Base-by-base conservation (phyloP, 352 stramenopile genomes). In the Phytophthora capsici region DNA sequence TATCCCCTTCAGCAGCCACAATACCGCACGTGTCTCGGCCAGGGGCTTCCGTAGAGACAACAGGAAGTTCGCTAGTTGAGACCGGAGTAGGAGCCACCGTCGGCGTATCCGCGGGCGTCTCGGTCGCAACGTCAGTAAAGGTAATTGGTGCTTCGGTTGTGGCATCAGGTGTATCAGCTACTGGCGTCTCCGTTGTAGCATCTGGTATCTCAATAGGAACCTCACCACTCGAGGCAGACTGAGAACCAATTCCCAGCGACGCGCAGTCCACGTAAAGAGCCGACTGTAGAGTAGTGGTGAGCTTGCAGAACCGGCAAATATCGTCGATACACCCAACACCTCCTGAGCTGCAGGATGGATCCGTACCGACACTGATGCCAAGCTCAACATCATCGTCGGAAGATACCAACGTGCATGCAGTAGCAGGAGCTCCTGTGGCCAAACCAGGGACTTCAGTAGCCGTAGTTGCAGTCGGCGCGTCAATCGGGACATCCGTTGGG, bases 251-350 rank as follows among this genome's bases (percentile, higher is more conserved):
- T 48, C 32, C 12, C 12, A 69, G 47, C 30, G 46, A 50, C 7
- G 40, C 55, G 23, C 68, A 76, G 20, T 66, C 53, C 1, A 64
- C 30, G 20, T 77, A 58, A 36, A 41, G 57, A 48, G 43, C 47
- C 8, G 71, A 79, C 25, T 71, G 51, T 0, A 57, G 34, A 1
- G 66, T 68, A 3, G 63, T 61, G 0, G 45, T 55, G 12, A 57
- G 28, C 30, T 83, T 81, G 63, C 74, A 84, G 46, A 79, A 82
- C 20, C 76, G 76, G 59, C 76, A 85, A 13, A 82, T 57, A 17
- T 59, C 46, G 13, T 73, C 57, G 8, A 81, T 66, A 36, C 76
- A 85, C 5, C 76, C 76, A 14, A 77, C 37, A 2, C 76, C 76
- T 13, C 73, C 73, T 2, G 14, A 47, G 10, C 40, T 54, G 23